phyloP scores from a whole-genome alignment of 148 eudicot species.

The Arctostaphylos glauca region DNA sequence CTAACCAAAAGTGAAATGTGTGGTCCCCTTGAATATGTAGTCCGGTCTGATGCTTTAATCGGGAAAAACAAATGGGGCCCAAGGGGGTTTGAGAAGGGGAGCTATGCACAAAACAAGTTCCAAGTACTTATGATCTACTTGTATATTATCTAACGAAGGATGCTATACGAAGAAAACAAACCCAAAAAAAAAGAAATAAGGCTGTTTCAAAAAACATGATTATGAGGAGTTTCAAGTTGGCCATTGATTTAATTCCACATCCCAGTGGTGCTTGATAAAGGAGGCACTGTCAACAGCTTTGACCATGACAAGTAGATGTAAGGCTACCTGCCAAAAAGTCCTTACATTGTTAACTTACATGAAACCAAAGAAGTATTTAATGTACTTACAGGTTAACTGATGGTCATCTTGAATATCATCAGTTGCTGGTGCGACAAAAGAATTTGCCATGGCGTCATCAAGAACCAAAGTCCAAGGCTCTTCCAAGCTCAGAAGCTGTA shows the following conservation, averaged over 20 bases:
- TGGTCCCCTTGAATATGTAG: not conserved
- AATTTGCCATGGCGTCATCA: conserved; percentile 91
- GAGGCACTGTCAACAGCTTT: not conserved
- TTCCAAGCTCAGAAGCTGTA: conserved; percentile 72
- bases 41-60: not conserved
- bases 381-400: conserved; percentile 68
- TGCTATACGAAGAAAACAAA: not conserved
- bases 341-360: not conserved
- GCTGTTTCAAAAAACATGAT: not conserved
- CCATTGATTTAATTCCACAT: not conserved
- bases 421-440: conserved; percentile 83
- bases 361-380: not conserved
- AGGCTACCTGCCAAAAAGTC: not conserved
- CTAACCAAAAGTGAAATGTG: not conserved
- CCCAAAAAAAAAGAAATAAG: not conserved
- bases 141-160: not conserved
- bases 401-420: conserved; percentile 72
- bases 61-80: not conserved
- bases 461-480: conserved; percentile 82
- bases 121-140: not conserved
- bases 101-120: not conserved
- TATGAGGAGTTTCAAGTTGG: not conserved
- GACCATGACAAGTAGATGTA: not conserved
- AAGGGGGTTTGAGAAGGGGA: too few species aligned
- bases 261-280: not conserved